Evolutionary conservation across 2,329 filamentous ascomycete genomes (phyloP), one percentile per base, ranked within the genome.

Genomic region (Neofusicoccum parvum): DNA sequence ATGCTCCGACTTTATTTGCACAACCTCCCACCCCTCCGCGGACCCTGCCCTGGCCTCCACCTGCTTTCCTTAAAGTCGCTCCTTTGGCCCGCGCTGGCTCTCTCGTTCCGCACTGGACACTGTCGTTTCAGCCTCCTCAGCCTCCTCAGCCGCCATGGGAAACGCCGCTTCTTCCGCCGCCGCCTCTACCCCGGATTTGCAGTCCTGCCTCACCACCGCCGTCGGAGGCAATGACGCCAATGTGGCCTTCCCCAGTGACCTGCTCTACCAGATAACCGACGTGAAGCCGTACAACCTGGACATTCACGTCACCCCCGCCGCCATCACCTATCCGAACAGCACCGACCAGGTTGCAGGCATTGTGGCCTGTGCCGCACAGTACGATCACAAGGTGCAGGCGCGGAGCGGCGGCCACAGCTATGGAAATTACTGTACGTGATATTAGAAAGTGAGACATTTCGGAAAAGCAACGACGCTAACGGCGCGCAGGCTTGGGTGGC

Each of bases 401-500:
- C 84, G 82, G 51, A 86, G 85, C 1, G 88, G 88, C 3, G 88
- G 88, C 0, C 88, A 90, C 69, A 89, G 86, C 0, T 90, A 87
- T 67, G 87, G 78, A 0, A 82, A 82, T 1, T 81, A 82, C 67
- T 72, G 74, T 72, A 68, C 3, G 39, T 2, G 15, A 5, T 32
- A 2, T 7, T 7, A 7, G 27, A 39, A 39, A 39, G 14, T 11
- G 37, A 39, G 14, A 39, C 58, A 43, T 34, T 59, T n/a, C 39
- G 5, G 15, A n/a, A 17, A 45, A 17, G 17, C 34, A 11, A 23
- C 36, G 2, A 12, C 9, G 17, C 58, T 62, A 0, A 65, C 27
- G 5, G 23, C 5, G 20, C n/a, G 10, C 59, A 74, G 81, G 80
- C 0, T 76, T 83, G 3, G 82, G 82, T 10, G 82, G 82, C 12